Evolutionary conservation across 192 early-diverging fungal species (phyloP), one percentile per base, ranked within the genome.

Genomic region (Linnemannia zychae): DNA sequence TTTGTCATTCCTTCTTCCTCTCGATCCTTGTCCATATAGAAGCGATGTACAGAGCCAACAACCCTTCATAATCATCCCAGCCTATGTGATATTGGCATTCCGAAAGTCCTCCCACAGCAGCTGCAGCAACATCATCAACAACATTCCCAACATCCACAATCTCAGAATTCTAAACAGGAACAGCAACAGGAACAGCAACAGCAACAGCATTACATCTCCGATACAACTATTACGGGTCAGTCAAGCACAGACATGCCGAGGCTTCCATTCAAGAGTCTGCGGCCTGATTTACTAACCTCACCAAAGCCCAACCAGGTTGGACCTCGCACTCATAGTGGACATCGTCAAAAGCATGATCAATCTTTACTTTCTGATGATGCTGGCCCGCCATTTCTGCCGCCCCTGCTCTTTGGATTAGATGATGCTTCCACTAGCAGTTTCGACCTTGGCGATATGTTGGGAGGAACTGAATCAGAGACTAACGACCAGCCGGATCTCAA

Each of bases 331-430:
- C 46, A 44, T 4, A 31, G 60, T 3, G 63, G 49, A 7, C 31
- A 50, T 20, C 71, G 71, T 16, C 9, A 22, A 28, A 77, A 77
- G 48, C 12, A 20, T 16, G 18, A 13, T 36, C n/a, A 28, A 4
- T 66, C 48, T 2, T 22, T 75, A 11, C 75, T 49, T 24, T 20
- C 67, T 17, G 75, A 69, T 0, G 75, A 70, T 37, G 13, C 38
- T 15, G 75, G 75, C 17, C 75, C 75, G 24, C 75, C 75, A 28
- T 77, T 77, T 22, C 34, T 77, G 22, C 75, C 75, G 3, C 75
- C 75, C 7, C 44, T 77, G 13, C 52, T 48, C 33, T 77, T 77
- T n/a, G 75, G 65, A 24, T n/a, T 77, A 31, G 75, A 77, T 12
- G 75, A 77, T 48, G 38, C 67, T 5, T 53, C 67, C 18, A 63